Conservation (phyloP, 768 basidiomycete genomes). For the Hypholoma sublateritium region DNA sequence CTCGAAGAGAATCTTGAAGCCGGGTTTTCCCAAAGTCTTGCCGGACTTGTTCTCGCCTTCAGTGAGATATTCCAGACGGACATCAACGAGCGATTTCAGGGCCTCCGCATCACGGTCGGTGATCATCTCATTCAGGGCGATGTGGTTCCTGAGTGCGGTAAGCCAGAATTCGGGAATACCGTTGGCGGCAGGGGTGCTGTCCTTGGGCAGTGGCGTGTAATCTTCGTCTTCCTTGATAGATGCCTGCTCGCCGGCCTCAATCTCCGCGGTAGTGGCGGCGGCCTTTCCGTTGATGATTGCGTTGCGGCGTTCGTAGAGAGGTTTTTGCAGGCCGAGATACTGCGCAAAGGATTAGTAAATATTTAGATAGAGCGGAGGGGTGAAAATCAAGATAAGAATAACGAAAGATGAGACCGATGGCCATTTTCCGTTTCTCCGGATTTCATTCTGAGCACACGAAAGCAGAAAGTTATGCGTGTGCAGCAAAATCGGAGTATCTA, state of each 20-base stretch:
- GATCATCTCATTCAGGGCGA: constrained; percentile 83
- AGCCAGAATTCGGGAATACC: constrained; percentile 98
- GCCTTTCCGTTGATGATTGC: constrained; percentile 80
- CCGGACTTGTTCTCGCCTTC: constrained; percentile 37
- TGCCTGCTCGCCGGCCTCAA: constrained; percentile 74
- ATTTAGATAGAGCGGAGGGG: background rate
- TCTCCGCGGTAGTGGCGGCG: constrained; percentile 76
- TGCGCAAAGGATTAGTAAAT: constrained; percentile 25
- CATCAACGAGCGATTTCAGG: constrained; percentile 79
- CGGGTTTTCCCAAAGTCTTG: constrained; percentile 67
- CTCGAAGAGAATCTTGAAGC: constrained; percentile 86
- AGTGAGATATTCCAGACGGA: constrained; percentile 75
- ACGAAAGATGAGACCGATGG: no score
- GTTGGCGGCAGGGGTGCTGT: constrained; percentile 36
- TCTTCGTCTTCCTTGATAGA: constrained; percentile 76
- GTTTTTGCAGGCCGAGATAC: constrained; percentile 78
- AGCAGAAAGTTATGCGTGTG: background rate
- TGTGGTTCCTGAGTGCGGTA: constrained; percentile 91
- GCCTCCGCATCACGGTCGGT: constrained; percentile 90
- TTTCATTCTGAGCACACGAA: background rate
- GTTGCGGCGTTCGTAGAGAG: constrained; percentile 83
- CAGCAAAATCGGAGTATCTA: background rate
- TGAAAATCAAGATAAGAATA: background rate
- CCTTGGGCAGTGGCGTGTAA: constrained; percentile 61
- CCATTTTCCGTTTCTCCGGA: no score